Percentiles rank a stretch among this genome's conserved stretches.
phyloP scores from a whole-genome alignment of 345 rosid species.

The Camelina laxa region DNA sequence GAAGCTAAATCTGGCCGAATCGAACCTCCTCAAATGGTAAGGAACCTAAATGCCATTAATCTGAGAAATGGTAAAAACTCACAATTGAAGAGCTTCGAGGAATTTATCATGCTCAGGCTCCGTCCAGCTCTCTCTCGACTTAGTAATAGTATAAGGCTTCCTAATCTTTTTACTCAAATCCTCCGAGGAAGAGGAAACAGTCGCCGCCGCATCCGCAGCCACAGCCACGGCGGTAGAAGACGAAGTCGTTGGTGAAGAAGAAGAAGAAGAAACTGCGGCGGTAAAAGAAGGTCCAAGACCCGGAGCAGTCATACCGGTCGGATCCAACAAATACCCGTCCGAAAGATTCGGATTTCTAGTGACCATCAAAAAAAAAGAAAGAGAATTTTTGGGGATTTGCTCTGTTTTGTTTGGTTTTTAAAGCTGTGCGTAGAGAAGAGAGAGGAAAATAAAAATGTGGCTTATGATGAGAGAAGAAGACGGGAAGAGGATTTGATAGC shows the following conservation, averaged over 20 bases:
- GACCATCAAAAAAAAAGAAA: slow-evolving; percentile 49
- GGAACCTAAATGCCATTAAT: background rate
- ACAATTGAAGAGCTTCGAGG: slow-evolving; percentile 94
- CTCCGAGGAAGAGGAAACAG: slow-evolving; percentile 56
- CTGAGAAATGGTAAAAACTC: slow-evolving; percentile 39
- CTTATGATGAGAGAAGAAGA: slow-evolving; percentile 9
- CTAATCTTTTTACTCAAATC: slow-evolving; percentile 75
- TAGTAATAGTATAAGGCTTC: slow-evolving; percentile 86
- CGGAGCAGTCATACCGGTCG: slow-evolving; percentile 68
- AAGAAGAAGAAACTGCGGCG: slow-evolving; percentile 33
- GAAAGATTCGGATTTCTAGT: slow-evolving; percentile 66
- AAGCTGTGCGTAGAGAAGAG: slow-evolving; percentile 1
- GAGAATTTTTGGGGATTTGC: background rate
- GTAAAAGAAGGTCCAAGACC: slow-evolving; percentile 57
- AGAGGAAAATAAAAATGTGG: slow-evolving; percentile 24
- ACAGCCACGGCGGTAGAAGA: slow-evolving; percentile 37
- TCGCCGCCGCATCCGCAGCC: slow-evolving; percentile 45
- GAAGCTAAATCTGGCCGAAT: slow-evolving; percentile 6
- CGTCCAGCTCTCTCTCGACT: slow-evolving; percentile 95
- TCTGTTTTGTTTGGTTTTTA: background rate
- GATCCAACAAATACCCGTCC: slow-evolving; percentile 70
- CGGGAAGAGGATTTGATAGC: background rate
- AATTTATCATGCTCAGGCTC: slow-evolving; percentile 98
- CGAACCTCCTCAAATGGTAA: slow-evolving; percentile 2
- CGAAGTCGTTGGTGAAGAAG: slow-evolving; percentile 36